Evolutionary conservation across 108 stramenopile species (phyloP).

Genomic region (Skeletonema potamos): DNA sequence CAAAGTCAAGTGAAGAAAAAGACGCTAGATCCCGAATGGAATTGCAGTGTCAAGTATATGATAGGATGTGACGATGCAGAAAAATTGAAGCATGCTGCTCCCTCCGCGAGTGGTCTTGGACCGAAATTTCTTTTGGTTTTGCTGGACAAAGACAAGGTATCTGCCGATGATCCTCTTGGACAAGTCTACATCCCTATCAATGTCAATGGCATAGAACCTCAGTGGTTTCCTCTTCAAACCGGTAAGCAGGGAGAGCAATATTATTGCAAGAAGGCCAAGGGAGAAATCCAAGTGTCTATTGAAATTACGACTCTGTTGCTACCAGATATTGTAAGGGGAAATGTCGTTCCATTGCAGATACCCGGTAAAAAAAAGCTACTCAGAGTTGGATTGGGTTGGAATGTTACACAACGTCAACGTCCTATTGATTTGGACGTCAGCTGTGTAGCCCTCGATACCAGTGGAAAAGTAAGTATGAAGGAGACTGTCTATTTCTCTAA

Average conservation of each 20-base stretch:
- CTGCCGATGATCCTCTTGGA: conserved; percentile 39
- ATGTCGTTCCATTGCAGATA: conserved; percentile 16
- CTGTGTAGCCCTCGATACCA: conserved; percentile 41
- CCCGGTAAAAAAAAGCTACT: conserved; percentile 18
- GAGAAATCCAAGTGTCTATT: conserved; percentile 21
- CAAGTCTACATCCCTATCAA: conserved; percentile 20
- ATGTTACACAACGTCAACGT: conserved; percentile 14
- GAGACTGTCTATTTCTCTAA: conserved; percentile 58
- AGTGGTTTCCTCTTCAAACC: conserved; percentile 9
- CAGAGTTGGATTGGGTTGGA: conserved; percentile 50
- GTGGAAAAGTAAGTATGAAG: conserved; percentile 35
- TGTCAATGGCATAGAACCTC: conserved; percentile 3
- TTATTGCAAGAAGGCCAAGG: conserved; percentile 27
- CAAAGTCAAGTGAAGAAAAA: conserved; percentile 32
- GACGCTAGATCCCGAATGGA: conserved; percentile 46
- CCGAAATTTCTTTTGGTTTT: conserved; percentile 19
- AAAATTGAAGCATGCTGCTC: conserved; percentile 1
- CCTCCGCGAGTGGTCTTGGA: not conserved
- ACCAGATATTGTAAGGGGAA: conserved; percentile 20
- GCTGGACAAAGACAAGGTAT: conserved; percentile 33
- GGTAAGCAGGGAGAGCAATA: conserved; percentile 20
- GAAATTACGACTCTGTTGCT: conserved; percentile 4
- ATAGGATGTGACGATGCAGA: conserved; percentile 6
- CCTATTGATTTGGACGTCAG: conserved; percentile 48
- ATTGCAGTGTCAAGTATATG: conserved; percentile 10